Conservation (phyloP, 129 eudicot species). For the Pseudognaphalium luteoalbum region DNA sequence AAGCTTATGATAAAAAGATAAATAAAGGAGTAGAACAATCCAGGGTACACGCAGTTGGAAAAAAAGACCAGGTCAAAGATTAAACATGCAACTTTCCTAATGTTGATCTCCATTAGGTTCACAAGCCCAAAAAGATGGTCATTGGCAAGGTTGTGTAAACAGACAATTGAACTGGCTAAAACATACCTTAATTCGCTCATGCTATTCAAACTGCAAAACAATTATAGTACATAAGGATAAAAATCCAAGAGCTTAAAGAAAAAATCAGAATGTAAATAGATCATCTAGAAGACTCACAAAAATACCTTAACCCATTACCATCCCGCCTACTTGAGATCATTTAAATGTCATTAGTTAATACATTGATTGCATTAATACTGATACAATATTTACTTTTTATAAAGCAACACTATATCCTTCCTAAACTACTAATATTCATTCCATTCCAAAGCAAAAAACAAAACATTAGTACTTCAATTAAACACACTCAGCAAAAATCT, state of each 20-base stretch:
- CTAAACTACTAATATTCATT: too few species aligned
- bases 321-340: not conserved
- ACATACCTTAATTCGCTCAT: conserved; percentile 82
- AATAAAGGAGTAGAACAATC: not conserved
- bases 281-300: too few species aligned
- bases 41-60: not conserved
- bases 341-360: conserved; percentile 1
- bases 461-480: not conserved
- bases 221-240: too few species aligned
- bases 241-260: too few species aligned
- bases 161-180: not conserved
- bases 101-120: conserved; percentile 17
- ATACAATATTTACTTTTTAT: not conserved
- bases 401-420: too few species aligned
- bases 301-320: not conserved
- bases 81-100: conserved; percentile 3
- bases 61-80: not conserved
- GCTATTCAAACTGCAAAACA: too few species aligned
- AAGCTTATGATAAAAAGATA: not conserved
- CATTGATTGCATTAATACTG: not conserved
- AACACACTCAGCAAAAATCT: not conserved
- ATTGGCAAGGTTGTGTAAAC: conserved; percentile 1
- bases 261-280: too few species aligned
- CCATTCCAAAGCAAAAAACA: conserved; percentile 2
- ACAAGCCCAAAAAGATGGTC: conserved; percentile 17